Conservation (phyloP, 495 filamentous ascomycete species). For the Neurospora sp. region DNA sequence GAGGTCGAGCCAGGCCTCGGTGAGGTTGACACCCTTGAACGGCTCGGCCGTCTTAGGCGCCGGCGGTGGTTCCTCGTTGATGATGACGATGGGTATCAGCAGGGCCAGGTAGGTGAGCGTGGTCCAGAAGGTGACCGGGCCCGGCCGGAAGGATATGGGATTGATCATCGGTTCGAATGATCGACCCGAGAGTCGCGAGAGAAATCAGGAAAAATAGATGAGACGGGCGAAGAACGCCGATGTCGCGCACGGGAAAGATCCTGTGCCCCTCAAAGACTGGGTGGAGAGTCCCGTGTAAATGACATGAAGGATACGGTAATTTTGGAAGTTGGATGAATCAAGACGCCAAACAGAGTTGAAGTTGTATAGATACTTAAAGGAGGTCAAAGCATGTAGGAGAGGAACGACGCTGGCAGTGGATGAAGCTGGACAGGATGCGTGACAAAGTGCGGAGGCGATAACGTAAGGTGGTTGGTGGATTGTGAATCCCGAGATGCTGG, state of each 20-base stretch:
- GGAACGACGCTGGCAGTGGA: not conserved
- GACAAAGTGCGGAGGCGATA: not conserved
- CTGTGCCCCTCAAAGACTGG: not conserved
- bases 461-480: not conserved
- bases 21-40: constrained; percentile 50
- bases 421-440: not conserved
- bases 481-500: not conserved
- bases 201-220: not conserved
- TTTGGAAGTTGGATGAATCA: not conserved
- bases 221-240: not conserved
- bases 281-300: not conserved
- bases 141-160: constrained; percentile 44
- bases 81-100: constrained; percentile 56
- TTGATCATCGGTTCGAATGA: constrained; percentile 21
- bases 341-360: not conserved
- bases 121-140: constrained; percentile 64
- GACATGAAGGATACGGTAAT: not conserved
- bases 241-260: not conserved
- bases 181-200: not conserved
- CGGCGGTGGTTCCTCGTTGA: constrained; percentile 65
- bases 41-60: constrained; percentile 45
- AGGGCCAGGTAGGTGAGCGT: constrained; percentile 60
- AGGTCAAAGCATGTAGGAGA: not conserved
- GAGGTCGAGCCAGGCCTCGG: constrained; percentile 81
- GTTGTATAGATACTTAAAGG: not conserved